Evolutionary conservation across 257 asterid genomes (phyloP).

Genomic region (Primulina huaijiensis): DNA sequence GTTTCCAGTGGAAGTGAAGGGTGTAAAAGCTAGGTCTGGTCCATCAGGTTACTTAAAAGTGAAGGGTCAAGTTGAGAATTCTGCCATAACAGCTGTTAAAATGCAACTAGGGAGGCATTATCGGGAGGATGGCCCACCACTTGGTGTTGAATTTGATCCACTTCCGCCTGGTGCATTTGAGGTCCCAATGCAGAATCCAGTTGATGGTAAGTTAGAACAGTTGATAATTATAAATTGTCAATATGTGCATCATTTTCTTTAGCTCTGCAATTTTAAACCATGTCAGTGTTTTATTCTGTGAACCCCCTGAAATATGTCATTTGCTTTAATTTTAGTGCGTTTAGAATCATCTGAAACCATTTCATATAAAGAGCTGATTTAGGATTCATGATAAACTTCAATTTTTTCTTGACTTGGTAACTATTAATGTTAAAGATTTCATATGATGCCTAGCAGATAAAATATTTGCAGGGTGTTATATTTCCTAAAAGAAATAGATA

Average conservation of each 20-base stretch:
- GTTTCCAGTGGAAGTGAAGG: slow-evolving; percentile 39
- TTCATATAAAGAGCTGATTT: neutral
- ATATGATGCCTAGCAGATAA: neutral
- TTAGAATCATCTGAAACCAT: neutral
- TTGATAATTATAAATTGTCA: too few relatives aligned
- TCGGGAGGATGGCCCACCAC: slow-evolving; percentile 82
- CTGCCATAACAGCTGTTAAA: slow-evolving; percentile 85
- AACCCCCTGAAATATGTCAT: neutral
- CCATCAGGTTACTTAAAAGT: slow-evolving; percentile 95
- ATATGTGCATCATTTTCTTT: neutral
- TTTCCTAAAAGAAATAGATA: neutral
- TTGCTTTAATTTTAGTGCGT: neutral
- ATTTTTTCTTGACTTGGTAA: neutral
- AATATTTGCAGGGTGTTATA: too few relatives aligned
- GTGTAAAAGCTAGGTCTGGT: slow-evolving; percentile 56
- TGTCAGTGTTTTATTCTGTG: neutral
- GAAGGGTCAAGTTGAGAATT: slow-evolving; percentile 69
- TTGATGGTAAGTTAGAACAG: slow-evolving; percentile 41
- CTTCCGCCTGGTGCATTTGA: slow-evolving; percentile 86
- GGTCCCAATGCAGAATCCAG: slow-evolving; percentile 38
- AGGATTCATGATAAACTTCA: neutral
- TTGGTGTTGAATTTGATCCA: slow-evolving; percentile 79
- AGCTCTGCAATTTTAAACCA: neutral
- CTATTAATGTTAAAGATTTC: neutral
- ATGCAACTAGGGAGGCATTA: slow-evolving; percentile 80